Evolutionary conservation across 1,139 yeast species (phyloP).

Genomic region (Hyphopichia fennica): DNA sequence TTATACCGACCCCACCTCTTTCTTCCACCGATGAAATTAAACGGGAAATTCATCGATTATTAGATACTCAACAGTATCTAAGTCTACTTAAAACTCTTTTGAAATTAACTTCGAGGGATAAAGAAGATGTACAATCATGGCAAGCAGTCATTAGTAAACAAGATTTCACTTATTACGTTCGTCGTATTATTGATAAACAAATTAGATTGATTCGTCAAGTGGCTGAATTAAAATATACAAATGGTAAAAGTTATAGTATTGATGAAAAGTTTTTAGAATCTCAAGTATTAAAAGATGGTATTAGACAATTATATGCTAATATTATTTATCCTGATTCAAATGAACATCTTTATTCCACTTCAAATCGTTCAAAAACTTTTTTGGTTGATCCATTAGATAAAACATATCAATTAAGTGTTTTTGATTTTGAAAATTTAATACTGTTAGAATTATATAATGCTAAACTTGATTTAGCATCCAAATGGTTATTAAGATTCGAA

Average conservation of each 20-base stretch:
- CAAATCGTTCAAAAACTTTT: not conserved
- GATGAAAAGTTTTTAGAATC: not conserved
- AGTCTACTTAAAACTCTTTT: not conserved
- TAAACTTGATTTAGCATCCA: slow-evolving; percentile 40
- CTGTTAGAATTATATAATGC: slow-evolving; percentile 32
- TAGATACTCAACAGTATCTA: not conserved
- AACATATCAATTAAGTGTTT: slow-evolving; percentile 21
- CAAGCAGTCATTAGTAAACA: not conserved
- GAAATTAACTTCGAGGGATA: not conserved
- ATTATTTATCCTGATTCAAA: slow-evolving; percentile 20
- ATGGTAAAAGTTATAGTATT: not conserved
- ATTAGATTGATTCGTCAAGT: slow-evolving; percentile 11
- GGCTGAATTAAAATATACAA: slow-evolving; percentile 7
- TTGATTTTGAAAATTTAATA: slow-evolving; percentile 43
- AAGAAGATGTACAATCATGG: not conserved
- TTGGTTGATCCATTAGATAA: slow-evolving; percentile 4
- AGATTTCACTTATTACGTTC: slow-evolving; percentile 20
- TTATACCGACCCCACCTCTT: not conserved
- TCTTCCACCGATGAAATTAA: not conserved
- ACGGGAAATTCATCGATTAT: not conserved
- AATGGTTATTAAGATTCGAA: slow-evolving; percentile 40
- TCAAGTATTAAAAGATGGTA: slow-evolving; percentile 13
- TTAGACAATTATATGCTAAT: slow-evolving; percentile 29
- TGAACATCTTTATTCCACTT: slow-evolving; percentile 21
- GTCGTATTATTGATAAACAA: slow-evolving; percentile 23